Base-by-base conservation (phyloP, 805 yeast genomes). In the Osmozyma mogii region DNA sequence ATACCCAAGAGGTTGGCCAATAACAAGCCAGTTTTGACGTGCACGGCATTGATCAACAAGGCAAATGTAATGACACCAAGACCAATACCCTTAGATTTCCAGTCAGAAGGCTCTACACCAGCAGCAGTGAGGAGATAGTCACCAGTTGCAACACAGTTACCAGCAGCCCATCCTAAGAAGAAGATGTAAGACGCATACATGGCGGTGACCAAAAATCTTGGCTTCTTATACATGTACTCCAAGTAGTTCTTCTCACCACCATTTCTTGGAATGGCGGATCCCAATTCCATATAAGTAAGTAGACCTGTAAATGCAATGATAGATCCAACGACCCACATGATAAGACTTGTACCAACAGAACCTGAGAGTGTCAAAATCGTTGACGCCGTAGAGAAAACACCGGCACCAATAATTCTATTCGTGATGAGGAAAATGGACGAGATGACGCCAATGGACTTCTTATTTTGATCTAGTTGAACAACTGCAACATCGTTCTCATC, bases 191-290 rank as follows among this genome's bases (percentile, higher is more conserved):
- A 62, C 0, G 84, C 87, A 44, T 63, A 63, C 67, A 60, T 61
- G 35, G 65, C 68, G 56, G 41, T 76, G 26, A 78, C 68, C 35
- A 84, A 61, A 47, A 78, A 81, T 49, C 61, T 69, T 24, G 94
- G 94, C 43, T 70, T 74, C 28, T 64, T 65, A 58, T 66, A 84
- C 28, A 81, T 71, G 43, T 69, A 78, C 50, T 83, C 92, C 43
- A 84, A 57, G 50, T 84, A 84, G 46, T 80, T 81, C 56, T 81
- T 82, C 49, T 84, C 94, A 42, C 92, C 95, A 41, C 94, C 94
- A 46, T 83, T 82, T 57, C 80, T 72, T 27, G 84, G 84, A 34
- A 81, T 73, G 27, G 74, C 77, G 3, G 75, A 71, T 10, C 94
- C 94, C 51, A 80, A 78, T 49, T 82, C 92, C 75, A 82, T 73